phyloP scores from a whole-genome alignment of 768 basidiomycete genomes.

The Tricholoma hemisulphureum region DNA sequence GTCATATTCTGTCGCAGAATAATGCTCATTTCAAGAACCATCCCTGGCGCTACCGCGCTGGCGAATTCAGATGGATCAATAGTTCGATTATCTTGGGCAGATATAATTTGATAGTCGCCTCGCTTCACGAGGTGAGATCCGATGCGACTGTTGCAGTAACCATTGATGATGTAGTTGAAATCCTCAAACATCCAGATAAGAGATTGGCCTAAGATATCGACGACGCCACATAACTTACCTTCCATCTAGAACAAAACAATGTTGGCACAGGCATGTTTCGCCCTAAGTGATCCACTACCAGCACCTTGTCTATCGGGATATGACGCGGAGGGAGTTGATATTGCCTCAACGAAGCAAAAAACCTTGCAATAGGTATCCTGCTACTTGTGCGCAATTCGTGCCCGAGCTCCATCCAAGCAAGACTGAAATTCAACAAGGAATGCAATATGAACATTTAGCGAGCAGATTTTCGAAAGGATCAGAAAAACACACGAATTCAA shows the following conservation, averaged over 20 bases:
- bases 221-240: no score
- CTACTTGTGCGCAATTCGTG: neutral
- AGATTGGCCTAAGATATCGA: no score
- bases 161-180: neutral
- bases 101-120: neutral
- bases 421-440: neutral
- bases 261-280: neutral
- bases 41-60: neutral
- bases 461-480: no score
- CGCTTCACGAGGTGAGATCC: neutral
- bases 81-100: neutral
- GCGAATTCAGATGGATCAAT: neutral
- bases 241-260: neutral
- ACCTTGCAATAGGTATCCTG: neutral
- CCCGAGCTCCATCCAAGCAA: neutral
- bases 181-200: neutral
- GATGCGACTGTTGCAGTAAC: neutral
- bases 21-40: neutral
- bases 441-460: no score
- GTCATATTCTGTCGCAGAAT: neutral
- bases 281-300: neutral
- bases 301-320: neutral
- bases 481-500: neutral
- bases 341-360: neutral
- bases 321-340: neutral